A percentile compares a stretch with the other conserved stretches of the same genome.
These are phyloP conservation scores for Phytophthora citrophthora DNA, from an alignment of 352 stramenopile species.

Conservation along the genomic window DNA sequence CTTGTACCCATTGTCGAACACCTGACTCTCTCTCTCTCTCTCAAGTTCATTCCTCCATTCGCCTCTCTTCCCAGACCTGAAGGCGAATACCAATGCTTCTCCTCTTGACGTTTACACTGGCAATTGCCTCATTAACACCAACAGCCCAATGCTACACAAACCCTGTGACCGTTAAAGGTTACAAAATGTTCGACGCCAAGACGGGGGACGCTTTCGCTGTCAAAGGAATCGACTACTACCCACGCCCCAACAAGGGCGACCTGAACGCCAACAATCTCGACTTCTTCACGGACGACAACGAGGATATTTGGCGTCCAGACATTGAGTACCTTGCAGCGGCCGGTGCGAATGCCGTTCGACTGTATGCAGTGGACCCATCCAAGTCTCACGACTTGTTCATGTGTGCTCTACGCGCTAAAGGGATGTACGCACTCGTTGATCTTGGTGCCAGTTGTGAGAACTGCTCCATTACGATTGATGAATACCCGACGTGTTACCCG, in stretches of 20 bases:
- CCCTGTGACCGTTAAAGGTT: conserved; percentile 60
- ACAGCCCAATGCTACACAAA: conserved; percentile 47
- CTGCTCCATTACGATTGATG: conserved; percentile 63
- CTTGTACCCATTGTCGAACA: conserved; percentile 8
- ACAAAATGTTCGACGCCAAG: conserved; percentile 83
- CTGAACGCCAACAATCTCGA: conserved; percentile 81
- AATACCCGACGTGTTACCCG: conserved; percentile 67
- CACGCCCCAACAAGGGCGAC: conserved; percentile 77
- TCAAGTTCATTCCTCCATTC: conserved; percentile 34
- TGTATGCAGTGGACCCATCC: conserved; percentile 88
- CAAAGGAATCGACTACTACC: conserved; percentile 89
- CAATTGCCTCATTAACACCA: conserved; percentile 11
- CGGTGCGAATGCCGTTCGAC: conserved; percentile 76
- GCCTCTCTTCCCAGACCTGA: conserved; percentile 1
- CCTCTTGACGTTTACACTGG: conserved; percentile 15
- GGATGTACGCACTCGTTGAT: conserved; percentile 85
- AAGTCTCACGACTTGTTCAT: conserved; percentile 90
- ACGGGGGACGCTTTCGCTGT: conserved; percentile 75
- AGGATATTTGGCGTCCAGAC: conserved; percentile 72
- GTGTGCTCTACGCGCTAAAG: conserved; percentile 69
- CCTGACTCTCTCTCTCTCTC: conserved; percentile 5
- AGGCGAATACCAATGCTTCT: conserved; percentile 25
- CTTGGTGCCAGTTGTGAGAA: conserved; percentile 62
- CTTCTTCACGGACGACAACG: conserved; percentile 83
- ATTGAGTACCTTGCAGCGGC: conserved; percentile 64